phyloP scores from a whole-genome alignment of 164 flowering plant species.

The Pachysandra terminalis region DNA sequence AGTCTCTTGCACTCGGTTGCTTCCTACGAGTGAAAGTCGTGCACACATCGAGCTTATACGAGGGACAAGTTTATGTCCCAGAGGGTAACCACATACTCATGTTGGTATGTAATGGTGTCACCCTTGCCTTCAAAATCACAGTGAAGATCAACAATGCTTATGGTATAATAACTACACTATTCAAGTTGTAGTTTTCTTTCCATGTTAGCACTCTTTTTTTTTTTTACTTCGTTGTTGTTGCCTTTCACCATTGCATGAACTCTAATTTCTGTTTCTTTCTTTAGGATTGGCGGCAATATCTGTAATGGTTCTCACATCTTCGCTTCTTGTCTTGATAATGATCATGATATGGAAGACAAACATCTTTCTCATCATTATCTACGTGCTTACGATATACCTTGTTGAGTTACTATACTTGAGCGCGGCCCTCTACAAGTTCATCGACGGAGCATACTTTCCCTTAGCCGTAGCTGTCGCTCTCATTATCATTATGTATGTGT shows the following conservation, averaged over 20 bases:
- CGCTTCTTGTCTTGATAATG: too few species aligned
- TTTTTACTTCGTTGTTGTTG: too few species aligned
- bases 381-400: background rate
- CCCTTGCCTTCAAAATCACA: constrained; percentile 24
- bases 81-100: constrained; percentile 32
- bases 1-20: too few species aligned
- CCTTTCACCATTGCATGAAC: too few species aligned
- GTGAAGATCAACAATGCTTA: constrained; percentile 32
- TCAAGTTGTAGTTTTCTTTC: too few species aligned
- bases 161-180: constrained; percentile 14
- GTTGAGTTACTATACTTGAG: constrained; percentile 19
- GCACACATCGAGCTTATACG: constrained; percentile 27
- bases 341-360: constrained; percentile 29
- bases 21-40: constrained; percentile 30
- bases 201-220: too few species aligned
- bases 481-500: constrained; percentile 20
- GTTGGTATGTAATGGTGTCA: constrained; percentile 29
- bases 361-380: constrained; percentile 11
- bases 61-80: constrained; percentile 31
- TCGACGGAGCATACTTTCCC: constrained; percentile 27
- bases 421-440: constrained; percentile 25
- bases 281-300: constrained; percentile 27
- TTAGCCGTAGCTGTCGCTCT: constrained; percentile 19
- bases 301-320: constrained; percentile 22
- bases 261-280: background rate